Percentiles rank a stretch among this genome's conserved stretches.
Conservation (phyloP, 139 green algal species). For the Ostreobium quekettii region DNA sequence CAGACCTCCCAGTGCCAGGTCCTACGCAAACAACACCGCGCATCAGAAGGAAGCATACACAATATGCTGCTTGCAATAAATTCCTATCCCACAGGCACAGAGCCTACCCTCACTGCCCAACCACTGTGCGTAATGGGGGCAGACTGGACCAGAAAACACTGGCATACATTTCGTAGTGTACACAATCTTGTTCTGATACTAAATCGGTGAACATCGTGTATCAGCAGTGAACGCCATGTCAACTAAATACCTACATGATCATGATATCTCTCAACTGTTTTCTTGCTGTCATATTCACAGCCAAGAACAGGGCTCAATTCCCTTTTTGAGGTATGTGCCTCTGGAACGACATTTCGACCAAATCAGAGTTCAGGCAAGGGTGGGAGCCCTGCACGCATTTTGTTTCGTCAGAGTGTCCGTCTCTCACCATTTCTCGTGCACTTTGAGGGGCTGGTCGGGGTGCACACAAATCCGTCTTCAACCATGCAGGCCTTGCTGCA, state of each 20-base stretch:
- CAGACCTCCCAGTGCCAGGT: neutral
- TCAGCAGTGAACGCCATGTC: no score
- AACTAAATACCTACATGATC: no score
- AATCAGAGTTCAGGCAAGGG: neutral
- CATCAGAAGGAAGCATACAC: neutral
- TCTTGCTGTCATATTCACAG: neutral
- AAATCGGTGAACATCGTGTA: no score
- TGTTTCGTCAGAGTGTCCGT: neutral
- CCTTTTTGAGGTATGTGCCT: neutral
- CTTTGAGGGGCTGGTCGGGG: constrained; percentile 23
- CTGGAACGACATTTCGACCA: neutral
- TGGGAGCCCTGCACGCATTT: neutral
- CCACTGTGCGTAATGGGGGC: neutral
- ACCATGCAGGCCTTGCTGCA: constrained; percentile 60
- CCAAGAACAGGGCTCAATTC: neutral
- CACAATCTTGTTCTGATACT: no score
- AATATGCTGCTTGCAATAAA: neutral
- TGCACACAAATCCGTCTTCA: constrained; percentile 40
- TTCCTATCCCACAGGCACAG: neutral
- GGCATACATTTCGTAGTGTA: no score
- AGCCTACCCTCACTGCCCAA: no score
- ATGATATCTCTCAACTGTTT: neutral
- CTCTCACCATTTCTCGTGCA: constrained; percentile 17
- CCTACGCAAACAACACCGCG: no score
- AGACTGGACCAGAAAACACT: no score